Evolutionary conservation across 441 rosid species (phyloP).

Genomic region (Erodium moschatum): DNA sequence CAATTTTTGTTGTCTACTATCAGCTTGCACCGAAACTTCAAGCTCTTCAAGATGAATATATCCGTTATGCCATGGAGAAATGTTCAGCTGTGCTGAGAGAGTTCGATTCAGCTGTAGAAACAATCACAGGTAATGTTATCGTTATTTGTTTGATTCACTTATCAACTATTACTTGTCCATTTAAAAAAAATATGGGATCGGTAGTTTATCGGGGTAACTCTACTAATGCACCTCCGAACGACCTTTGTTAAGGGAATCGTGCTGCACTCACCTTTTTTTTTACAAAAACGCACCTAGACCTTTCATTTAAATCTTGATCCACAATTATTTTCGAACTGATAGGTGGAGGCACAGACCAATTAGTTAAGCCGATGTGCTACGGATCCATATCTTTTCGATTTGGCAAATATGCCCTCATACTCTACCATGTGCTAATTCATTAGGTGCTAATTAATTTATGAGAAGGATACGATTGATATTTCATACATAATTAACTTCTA

Average conservation of each 20-base stretch:
- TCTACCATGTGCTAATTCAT: no score
- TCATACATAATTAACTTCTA: background rate
- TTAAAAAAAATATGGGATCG: background rate
- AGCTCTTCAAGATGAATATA: slow-evolving; percentile 83
- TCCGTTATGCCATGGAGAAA: slow-evolving; percentile 73
- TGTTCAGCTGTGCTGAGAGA: slow-evolving; percentile 74
- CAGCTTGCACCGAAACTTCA: slow-evolving; percentile 92
- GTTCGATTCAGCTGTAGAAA: slow-evolving; percentile 76
- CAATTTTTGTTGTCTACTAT: slow-evolving; percentile 18
- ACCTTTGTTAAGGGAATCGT: no score
- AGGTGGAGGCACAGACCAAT: no score
- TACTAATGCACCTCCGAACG: no score
- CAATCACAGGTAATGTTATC: slow-evolving; percentile 59
- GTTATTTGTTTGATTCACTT: background rate
- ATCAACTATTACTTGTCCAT: slow-evolving; percentile 3
- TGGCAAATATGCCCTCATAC: no score
- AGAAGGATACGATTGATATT: background rate
- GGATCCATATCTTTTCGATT: no score
- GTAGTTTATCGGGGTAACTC: background rate
- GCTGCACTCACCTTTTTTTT: no score
- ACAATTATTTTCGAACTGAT: no score
- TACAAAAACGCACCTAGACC: no score
- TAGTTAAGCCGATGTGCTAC: no score
- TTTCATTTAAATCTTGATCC: no score
- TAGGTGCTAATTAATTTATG: background rate